Evolutionary conservation across 1,284 basidiomycete species (phyloP).

Genomic region (Microstroma glucosiphilum): DNA sequence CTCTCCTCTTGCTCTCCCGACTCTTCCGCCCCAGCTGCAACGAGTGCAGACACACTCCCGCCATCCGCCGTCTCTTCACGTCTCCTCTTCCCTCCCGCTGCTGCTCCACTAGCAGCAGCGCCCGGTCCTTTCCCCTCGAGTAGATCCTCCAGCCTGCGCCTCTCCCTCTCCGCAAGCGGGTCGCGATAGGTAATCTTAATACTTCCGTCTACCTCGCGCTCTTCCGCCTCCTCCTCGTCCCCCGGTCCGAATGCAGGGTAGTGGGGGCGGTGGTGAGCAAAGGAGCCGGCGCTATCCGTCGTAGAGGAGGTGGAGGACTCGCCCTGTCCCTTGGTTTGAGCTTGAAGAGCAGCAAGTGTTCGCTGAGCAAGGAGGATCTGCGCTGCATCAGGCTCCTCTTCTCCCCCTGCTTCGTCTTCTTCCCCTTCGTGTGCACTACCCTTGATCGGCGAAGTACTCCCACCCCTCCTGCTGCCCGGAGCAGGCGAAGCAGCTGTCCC

Average conservation of each 20-base stretch:
- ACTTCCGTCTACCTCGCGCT: constrained; percentile 1
- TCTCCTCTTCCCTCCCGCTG: neutral
- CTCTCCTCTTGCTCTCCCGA: too few species aligned
- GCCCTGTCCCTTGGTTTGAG: too few species aligned
- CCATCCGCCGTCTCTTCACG: neutral
- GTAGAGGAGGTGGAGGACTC: too few species aligned
- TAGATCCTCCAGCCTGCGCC: neutral
- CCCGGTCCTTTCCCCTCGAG: neutral
- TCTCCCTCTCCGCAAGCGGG: constrained; percentile 2
- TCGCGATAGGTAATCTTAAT: constrained; percentile 3
- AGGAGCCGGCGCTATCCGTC: too few species aligned
- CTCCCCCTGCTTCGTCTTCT: neutral
- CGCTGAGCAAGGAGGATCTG: neutral
- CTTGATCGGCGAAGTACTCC: neutral
- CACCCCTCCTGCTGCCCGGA: neutral
- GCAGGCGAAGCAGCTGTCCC: too few species aligned
- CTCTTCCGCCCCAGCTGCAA: too few species aligned
- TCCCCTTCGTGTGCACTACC: neutral
- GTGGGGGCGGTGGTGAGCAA: too few species aligned
- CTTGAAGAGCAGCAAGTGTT: too few species aligned
- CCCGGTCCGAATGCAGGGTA: neutral
- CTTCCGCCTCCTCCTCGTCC: neutral
- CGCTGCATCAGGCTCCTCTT: neutral
- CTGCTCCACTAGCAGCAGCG: neutral
- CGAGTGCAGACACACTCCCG: too few species aligned